phyloP scores from a whole-genome alignment of 1,284 basidiomycete species.

The Cutaneotrichosporon cutaneum region DNA sequence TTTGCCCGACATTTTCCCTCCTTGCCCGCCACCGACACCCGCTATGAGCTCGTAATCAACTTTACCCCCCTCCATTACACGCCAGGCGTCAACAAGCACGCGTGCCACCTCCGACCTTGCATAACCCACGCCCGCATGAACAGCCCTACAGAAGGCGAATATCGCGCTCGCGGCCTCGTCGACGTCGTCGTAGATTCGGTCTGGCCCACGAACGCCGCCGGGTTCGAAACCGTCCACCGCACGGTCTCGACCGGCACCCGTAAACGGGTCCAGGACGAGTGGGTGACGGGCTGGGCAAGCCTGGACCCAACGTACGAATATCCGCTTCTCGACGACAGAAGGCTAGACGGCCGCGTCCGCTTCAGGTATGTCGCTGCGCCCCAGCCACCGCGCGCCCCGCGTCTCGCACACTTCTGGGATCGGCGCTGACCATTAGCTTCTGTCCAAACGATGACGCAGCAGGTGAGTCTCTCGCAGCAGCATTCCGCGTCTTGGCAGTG shows the following conservation, averaged over 20 bases:
- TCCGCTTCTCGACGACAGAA: slow-evolving; percentile 17
- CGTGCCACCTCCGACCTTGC: not conserved
- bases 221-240: not conserved
- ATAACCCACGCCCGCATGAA: not conserved
- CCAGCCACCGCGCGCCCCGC: too few relatives aligned
- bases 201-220: not conserved
- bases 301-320: slow-evolving; percentile 19
- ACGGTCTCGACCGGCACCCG: not conserved
- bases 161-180: not conserved
- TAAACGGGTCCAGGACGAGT: slow-evolving; percentile 1
- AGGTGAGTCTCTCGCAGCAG: not conserved
- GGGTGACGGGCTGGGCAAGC: slow-evolving; percentile 18
- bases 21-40: not conserved
- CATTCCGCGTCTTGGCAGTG: too few relatives aligned
- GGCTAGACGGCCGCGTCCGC: slow-evolving; percentile 5
- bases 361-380: slow-evolving; percentile 15
- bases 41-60: not conserved
- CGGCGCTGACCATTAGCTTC: slow-evolving; percentile 16
- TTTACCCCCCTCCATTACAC: not conserved
- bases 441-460: slow-evolving; percentile 17
- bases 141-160: not conserved
- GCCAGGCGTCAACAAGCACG: not conserved
- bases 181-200: not conserved
- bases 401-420: too few relatives aligned
- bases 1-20: not conserved